Percentiles rank a stretch among this genome's conserved stretches.
Evolutionary conservation across 345 rosid genomes (phyloP).

Genomic region (Lumnitzera racemosa): DNA sequence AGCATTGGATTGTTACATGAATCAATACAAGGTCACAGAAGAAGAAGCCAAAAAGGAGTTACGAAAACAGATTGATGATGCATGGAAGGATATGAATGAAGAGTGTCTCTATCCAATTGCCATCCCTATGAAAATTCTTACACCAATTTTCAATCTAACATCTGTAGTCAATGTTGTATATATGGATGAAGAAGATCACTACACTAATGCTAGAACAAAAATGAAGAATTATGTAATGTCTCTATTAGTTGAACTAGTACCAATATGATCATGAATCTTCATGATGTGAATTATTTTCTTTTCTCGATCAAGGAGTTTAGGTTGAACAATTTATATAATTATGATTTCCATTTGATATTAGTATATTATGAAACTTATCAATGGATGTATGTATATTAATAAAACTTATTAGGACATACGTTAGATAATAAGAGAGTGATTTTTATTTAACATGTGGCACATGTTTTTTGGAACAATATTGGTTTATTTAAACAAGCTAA

Average conservation of each 20-base stretch:
- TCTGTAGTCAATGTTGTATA: slow-evolving; percentile 16
- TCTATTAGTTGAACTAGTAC: slow-evolving; percentile 10
- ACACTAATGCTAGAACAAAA: neutral
- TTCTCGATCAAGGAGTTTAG: too few species aligned
- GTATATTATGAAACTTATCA: too few species aligned
- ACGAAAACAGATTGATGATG: neutral
- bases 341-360: too few species aligned
- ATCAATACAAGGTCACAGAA: slow-evolving; percentile 4
- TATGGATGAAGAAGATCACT: slow-evolving; percentile 13
- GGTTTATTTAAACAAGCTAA: too few species aligned
- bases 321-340: too few species aligned
- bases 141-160: slow-evolving; percentile 11
- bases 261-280: neutral
- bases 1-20: slow-evolving; percentile 10
- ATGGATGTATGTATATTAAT: too few species aligned
- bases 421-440: too few species aligned
- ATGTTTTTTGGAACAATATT: too few species aligned
- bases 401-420: too few species aligned
- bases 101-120: slow-evolving; percentile 3
- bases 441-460: too few species aligned
- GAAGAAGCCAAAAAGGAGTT: slow-evolving; percentile 10
- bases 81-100: slow-evolving; percentile 24
- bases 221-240: slow-evolving; percentile 2
- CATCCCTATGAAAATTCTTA: slow-evolving; percentile 11
- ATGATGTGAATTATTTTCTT: too few species aligned